Evolutionary conservation across 2,329 filamentous ascomycete species (phyloP).

Genomic region (Emergomyces pasteurianus): DNA sequence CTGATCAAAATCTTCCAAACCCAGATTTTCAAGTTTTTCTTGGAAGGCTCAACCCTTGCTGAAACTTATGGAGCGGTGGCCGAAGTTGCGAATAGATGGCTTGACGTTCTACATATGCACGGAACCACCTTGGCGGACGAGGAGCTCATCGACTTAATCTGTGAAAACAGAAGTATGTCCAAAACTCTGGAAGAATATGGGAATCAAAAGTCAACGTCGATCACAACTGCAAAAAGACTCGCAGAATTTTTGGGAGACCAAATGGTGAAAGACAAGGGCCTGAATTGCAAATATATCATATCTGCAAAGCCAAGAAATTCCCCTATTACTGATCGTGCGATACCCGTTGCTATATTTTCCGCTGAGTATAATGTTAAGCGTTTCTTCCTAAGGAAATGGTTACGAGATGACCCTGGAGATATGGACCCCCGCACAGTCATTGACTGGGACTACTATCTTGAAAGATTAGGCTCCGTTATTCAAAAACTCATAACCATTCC

Average conservation of each 20-base stretch:
- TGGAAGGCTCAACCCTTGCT: slow-evolving; percentile 74
- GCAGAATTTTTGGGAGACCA: slow-evolving; percentile 95
- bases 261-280: slow-evolving; percentile 97
- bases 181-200: slow-evolving; percentile 97
- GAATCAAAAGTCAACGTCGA: slow-evolving; percentile 92
- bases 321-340: slow-evolving; percentile 84
- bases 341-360: slow-evolving; percentile 95
- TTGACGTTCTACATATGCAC: slow-evolving; percentile 84
- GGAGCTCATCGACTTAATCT: slow-evolving; percentile 98
- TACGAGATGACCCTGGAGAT: slow-evolving; percentile 81
- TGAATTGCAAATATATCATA: slow-evolving; percentile 99
- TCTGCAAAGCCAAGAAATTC: slow-evolving; percentile 75
- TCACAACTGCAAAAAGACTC: slow-evolving; percentile 88
- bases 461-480: slow-evolving; percentile 90
- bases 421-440: slow-evolving; percentile 83
- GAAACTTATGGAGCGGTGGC: slow-evolving; percentile 89
- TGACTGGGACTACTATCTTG: slow-evolving; percentile 95
- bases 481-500: slow-evolving; percentile 99
- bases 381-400: slow-evolving; percentile 84
- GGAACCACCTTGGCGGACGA: slow-evolving; percentile 87
- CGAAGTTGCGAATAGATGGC: slow-evolving; percentile 89
- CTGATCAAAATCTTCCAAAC: slow-evolving; percentile 99
- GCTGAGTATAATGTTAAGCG: slow-evolving; percentile 80
- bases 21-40: slow-evolving; percentile 98
- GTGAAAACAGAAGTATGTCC: slow-evolving; percentile 95